Evolutionary conservation across 1,139 yeast species (phyloP).

Genomic region (Blastobotrys indianensis): DNA sequence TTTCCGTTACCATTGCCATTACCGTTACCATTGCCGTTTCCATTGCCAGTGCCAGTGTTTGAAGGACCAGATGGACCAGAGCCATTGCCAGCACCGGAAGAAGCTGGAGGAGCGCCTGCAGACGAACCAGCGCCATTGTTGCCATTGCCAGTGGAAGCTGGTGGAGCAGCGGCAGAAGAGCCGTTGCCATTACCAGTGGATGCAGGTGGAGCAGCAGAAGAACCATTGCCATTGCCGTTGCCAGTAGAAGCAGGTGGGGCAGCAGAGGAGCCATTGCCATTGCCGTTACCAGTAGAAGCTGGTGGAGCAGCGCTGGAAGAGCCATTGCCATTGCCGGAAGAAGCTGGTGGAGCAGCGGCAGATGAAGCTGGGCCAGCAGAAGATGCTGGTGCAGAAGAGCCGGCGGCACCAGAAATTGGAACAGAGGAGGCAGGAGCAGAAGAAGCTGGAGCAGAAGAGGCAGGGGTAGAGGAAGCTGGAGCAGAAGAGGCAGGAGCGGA

Average conservation of each 20-base stretch:
- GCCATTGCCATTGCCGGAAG: background rate
- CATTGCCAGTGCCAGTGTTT: too few relatives aligned
- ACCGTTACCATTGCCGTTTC: too few relatives aligned
- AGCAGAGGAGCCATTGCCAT: background rate
- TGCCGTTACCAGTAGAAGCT: background rate
- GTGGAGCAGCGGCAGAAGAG: slow-evolving; percentile 1
- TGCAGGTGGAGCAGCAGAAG: slow-evolving; percentile 1
- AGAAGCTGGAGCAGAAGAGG: slow-evolving; percentile 2
- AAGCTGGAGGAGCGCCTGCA: too few relatives aligned
- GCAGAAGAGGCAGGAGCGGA: background rate
- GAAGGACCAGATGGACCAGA: too few relatives aligned
- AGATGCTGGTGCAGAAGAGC: background rate
- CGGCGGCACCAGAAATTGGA: slow-evolving; percentile 1
- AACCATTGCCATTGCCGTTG: background rate
- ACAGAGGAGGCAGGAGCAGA: too few relatives aligned
- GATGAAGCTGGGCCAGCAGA: background rate
- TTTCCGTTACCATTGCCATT: too few relatives aligned
- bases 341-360: background rate
- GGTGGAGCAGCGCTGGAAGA: background rate
- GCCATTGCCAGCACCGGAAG: too few relatives aligned
- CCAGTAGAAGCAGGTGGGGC: background rate
- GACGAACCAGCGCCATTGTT: too few relatives aligned
- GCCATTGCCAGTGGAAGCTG: background rate
- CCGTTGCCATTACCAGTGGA: background rate
- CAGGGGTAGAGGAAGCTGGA: background rate